Percentiles rank a stretch among this genome's conserved stretches.
Evolutionary conservation across 2,329 filamentous ascomycete genomes (phyloP).

Genomic region (Volutella citrinella): DNA sequence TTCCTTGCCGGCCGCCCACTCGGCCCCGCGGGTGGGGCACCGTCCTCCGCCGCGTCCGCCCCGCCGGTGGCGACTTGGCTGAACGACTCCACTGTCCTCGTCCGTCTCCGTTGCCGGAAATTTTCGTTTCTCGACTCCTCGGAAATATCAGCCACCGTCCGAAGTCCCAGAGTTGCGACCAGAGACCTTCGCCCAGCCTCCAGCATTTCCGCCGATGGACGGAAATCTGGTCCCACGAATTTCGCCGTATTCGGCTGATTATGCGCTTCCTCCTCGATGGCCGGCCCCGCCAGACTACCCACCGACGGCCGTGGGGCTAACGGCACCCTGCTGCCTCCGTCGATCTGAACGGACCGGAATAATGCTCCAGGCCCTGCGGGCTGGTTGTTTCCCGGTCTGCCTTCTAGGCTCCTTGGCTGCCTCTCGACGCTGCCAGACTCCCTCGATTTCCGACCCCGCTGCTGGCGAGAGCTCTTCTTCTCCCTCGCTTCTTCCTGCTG

Average conservation of each 20-base stretch:
- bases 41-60: background rate
- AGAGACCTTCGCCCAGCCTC: slow-evolving; percentile 2
- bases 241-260: slow-evolving; percentile 2
- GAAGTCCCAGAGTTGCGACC: background rate
- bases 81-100: background rate
- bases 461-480: slow-evolving; percentile 1
- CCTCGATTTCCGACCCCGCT: background rate
- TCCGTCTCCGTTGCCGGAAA: background rate
- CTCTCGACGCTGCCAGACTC: slow-evolving; percentile 1
- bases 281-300: background rate
- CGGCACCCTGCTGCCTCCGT: slow-evolving; percentile 2
- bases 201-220: background rate
- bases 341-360: background rate
- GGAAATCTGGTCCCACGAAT: background rate
- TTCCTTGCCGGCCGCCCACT: no score
- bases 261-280: background rate
- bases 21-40: slow-evolving; percentile 1
- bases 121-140: slow-evolving; percentile 2
- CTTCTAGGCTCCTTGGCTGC: slow-evolving; percentile 3
- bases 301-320: slow-evolving; percentile 2
- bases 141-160: slow-evolving; percentile 4
- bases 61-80: background rate
- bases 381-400: slow-evolving; percentile 2
- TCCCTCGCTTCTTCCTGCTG: background rate
- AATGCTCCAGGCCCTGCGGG: slow-evolving; percentile 1